phyloP scores from a whole-genome alignment of 2,329 filamentous ascomycete genomes.

The Pseudopyrenochaeta lycopersici region DNA sequence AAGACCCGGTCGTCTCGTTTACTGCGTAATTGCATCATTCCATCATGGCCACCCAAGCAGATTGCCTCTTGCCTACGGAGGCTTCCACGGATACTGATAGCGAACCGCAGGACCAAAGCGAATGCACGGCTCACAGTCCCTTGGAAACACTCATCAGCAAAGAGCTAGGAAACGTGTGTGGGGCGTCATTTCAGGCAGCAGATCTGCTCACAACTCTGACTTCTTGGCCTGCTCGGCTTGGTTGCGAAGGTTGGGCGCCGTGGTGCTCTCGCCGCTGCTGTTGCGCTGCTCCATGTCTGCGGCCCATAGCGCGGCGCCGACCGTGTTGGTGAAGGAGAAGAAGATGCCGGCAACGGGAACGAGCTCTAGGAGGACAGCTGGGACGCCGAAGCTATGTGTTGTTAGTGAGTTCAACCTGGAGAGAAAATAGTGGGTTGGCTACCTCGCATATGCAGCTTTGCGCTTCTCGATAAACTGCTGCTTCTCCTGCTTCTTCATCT shows the following conservation, averaged over 20 bases:
- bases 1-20: no score
- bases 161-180: conserved; percentile 2
- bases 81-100: conserved; percentile 47
- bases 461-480: conserved; percentile 75
- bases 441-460: conserved; percentile 82
- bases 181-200: neutral
- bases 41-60: conserved; percentile 39
- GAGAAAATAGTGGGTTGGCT: neutral
- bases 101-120: conserved; percentile 17
- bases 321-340: conserved; percentile 90
- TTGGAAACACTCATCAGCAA: conserved; percentile 16
- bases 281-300: conserved; percentile 74
- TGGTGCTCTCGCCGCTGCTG: conserved; percentile 32
- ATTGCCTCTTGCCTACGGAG: conserved; percentile 44
- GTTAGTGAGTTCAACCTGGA: conserved; percentile 6
- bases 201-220: conserved; percentile 42
- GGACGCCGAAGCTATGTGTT: conserved; percentile 68
- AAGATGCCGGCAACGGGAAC: conserved; percentile 82
- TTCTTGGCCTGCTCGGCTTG: conserved; percentile 47
- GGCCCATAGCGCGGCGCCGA: conserved; percentile 94
- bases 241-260: conserved; percentile 46
- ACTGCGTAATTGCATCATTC: no score
- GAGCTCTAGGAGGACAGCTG: conserved; percentile 84
- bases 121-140: conserved; percentile 14
- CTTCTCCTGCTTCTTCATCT: conserved; percentile 73